Percentiles rank a stretch among this genome's conserved stretches.
phyloP scores from a whole-genome alignment of 2,329 filamentous ascomycete genomes.

The Pseudofabraea citricarpa region DNA sequence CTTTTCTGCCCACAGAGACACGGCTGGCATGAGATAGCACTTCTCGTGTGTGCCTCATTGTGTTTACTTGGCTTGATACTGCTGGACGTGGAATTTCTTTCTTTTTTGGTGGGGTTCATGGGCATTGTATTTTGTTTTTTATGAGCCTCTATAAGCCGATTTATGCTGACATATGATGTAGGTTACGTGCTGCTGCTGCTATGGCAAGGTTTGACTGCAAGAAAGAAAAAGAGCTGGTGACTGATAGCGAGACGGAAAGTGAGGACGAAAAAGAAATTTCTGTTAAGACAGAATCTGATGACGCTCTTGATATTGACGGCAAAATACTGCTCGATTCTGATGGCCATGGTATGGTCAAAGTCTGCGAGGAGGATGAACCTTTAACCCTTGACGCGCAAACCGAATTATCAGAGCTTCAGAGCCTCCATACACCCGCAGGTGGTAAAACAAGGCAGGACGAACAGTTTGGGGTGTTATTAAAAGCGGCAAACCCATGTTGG shows the following conservation, averaged over 20 bases:
- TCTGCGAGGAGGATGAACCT: conserved; percentile 67
- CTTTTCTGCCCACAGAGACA: no score
- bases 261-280: conserved; percentile 43
- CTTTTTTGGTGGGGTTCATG: no score
- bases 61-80: no score
- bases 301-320: conserved; percentile 61
- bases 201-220: conserved; percentile 48
- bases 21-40: no score
- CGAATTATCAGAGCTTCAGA: conserved; percentile 61
- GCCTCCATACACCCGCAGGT: neutral
- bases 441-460: no score
- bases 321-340: conserved; percentile 59
- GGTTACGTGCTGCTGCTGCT: conserved; percentile 56
- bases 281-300: conserved; percentile 39
- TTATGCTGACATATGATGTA: no score
- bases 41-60: no score
- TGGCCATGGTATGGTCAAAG: conserved; percentile 64
- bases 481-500: no score
- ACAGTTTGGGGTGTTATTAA: no score
- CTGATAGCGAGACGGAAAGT: conserved; percentile 38
- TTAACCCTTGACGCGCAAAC: conserved; percentile 52
- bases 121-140: no score
- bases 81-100: no score
- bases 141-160: no score
- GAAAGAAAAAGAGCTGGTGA: conserved; percentile 33